Evolutionary conservation across 805 yeast genomes (phyloP).

Genomic region (Lipomyces mesembrius): DNA sequence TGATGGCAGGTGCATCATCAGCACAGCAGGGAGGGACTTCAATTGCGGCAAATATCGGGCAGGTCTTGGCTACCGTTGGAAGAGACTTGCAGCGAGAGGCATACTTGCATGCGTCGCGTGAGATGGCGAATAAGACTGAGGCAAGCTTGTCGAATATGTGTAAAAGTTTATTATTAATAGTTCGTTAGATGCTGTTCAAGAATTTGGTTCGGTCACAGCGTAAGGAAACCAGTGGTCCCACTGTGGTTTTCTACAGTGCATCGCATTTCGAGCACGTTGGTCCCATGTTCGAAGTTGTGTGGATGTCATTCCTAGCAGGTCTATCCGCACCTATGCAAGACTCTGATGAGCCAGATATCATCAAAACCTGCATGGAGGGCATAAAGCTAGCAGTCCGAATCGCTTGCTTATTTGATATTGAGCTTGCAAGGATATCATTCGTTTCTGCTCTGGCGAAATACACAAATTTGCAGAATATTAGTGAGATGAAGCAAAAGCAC

Average conservation of each 20-base stretch:
- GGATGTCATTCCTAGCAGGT: constrained; percentile 98
- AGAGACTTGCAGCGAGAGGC: constrained; percentile 79
- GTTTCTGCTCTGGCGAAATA: constrained; percentile 89
- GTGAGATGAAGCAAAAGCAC: constrained; percentile 77
- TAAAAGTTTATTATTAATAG: background rate
- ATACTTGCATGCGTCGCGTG: constrained; percentile 88
- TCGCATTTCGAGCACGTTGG: constrained; percentile 86
- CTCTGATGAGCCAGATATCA: constrained; percentile 70
- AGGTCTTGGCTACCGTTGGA: constrained; percentile 55
- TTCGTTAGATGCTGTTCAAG: constrained; percentile 23
- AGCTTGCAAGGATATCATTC: constrained; percentile 85
- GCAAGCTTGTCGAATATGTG: constrained; percentile 46
- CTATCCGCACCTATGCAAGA: constrained; percentile 92
- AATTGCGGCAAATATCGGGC: constrained; percentile 46
- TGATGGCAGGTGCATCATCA: constrained; percentile 65
- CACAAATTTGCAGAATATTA: constrained; percentile 75
- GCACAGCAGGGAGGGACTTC: constrained; percentile 43
- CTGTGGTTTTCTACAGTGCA: constrained; percentile 73
- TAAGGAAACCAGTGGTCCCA: constrained; percentile 39
- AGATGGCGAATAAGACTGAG: constrained; percentile 88
- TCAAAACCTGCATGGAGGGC: constrained; percentile 75
- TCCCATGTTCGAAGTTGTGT: constrained; percentile 88
- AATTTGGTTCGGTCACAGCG: constrained; percentile 33
- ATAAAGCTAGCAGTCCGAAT: constrained; percentile 79
- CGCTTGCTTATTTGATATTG: constrained; percentile 80